Conservation (phyloP, 2,329 filamentous ascomycete genomes). For the Neonectria hederae region DNA sequence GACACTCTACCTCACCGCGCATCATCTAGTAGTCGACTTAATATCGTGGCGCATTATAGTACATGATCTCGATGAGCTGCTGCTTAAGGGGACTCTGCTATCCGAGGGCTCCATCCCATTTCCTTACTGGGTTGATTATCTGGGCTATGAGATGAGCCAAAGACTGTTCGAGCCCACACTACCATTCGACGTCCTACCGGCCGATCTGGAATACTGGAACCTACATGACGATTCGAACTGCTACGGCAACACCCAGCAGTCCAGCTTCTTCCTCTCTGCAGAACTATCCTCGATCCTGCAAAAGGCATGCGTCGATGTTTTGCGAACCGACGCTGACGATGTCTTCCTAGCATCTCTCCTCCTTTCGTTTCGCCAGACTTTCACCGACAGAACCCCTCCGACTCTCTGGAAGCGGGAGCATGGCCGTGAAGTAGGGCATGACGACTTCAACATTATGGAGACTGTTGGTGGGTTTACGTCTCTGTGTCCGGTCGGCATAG, state of each 20-base stretch:
- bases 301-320: slow-evolving; percentile 54
- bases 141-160: slow-evolving; percentile 50
- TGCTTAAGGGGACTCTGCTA: slow-evolving; percentile 55
- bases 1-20: slow-evolving; percentile 59
- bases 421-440: slow-evolving; percentile 56
- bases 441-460: slow-evolving; percentile 61
- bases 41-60: slow-evolving; percentile 61
- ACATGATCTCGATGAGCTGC: slow-evolving; percentile 60
- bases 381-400: slow-evolving; percentile 60
- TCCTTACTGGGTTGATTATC: slow-evolving; percentile 59
- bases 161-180: slow-evolving; percentile 44
- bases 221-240: slow-evolving; percentile 54
- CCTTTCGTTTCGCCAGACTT: slow-evolving; percentile 65
- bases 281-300: slow-evolving; percentile 56
- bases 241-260: slow-evolving; percentile 54
- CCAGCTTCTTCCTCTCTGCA: slow-evolving; percentile 54
- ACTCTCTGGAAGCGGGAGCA: slow-evolving; percentile 65
- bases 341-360: slow-evolving; percentile 64
- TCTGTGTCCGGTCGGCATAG: slow-evolving; percentile 60
- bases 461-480: slow-evolving; percentile 71
- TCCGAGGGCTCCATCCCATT: slow-evolving; percentile 59
- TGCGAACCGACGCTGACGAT: slow-evolving; percentile 63
- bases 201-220: slow-evolving; percentile 60
- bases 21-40: slow-evolving; percentile 62
- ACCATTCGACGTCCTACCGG: slow-evolving; percentile 52